These are phyloP conservation scores for Kalanchoe fedtschenkoi DNA, from an alignment of 164 flowering plant genomes.

Conservation along the genomic window DNA sequence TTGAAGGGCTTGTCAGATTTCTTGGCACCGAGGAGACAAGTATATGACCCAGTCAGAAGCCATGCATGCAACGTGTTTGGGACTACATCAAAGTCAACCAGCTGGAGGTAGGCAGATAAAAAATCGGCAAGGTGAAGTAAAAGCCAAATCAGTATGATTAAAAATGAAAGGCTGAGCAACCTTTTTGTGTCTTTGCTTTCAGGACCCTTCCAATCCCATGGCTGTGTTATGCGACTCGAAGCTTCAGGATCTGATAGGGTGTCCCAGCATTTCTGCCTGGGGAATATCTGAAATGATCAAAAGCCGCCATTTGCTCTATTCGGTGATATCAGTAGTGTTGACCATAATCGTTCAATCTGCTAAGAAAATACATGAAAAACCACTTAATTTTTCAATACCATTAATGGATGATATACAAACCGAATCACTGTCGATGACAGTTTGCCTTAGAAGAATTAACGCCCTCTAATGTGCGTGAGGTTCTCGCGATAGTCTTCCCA, in stretches of 20 bases:
- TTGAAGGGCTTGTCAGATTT: constrained; percentile 73
- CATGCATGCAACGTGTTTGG: constrained; percentile 40
- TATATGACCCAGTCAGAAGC: constrained; percentile 67
- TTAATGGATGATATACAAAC: no score
- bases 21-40: constrained; percentile 57
- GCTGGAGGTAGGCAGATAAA: constrained; percentile 79
- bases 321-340: constrained; percentile 20
- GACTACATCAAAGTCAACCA: constrained; percentile 67
- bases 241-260: constrained; percentile 73
- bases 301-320: constrained; percentile 40
- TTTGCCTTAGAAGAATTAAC: no score
- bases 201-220: constrained; percentile 67
- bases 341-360: no score
- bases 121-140: no score
- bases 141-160: no score
- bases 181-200: constrained; percentile 2
- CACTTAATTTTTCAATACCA: no score
- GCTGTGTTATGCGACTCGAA: constrained; percentile 58
- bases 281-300: constrained; percentile 56
- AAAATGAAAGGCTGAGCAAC: not conserved
- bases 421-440: no score
- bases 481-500: no score
- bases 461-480: no score
- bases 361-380: no score
- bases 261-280: constrained; percentile 59